Conservation (phyloP, 73 alveolate species). For the Urostyla sp. region DNA sequence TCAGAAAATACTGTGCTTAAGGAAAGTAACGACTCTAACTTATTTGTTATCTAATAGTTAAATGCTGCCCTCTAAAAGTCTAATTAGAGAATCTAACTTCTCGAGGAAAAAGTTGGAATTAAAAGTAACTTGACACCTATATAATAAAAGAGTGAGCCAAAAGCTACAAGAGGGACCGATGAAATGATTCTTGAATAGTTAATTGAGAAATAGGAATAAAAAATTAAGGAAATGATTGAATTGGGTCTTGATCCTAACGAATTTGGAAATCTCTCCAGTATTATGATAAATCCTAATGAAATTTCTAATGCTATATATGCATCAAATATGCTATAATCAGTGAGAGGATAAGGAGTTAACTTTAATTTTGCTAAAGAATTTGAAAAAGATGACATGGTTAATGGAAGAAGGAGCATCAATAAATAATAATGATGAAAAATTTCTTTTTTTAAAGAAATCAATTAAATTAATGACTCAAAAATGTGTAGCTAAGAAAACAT, state of each 20-base stretch:
- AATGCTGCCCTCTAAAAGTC: constrained; percentile 33
- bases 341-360: background rate
- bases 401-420: background rate
- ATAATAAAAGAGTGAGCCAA: background rate
- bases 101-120: constrained; percentile 50
- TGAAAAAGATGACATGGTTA: constrained; percentile 3
- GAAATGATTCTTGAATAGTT: constrained; percentile 23
- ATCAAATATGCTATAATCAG: background rate
- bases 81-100: constrained; percentile 30
- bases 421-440: background rate
- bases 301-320: constrained; percentile 54
- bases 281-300: constrained; percentile 57
- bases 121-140: background rate
- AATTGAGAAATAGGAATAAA: background rate
- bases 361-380: constrained; percentile 42
- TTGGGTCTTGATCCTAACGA: constrained; percentile 22
- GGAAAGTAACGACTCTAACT: constrained; percentile 52
- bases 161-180: constrained; percentile 10
- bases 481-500: too few relatives aligned
- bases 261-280: constrained; percentile 52
- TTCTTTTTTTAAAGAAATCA: too few relatives aligned
- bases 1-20: constrained; percentile 45
- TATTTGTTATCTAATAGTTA: background rate
- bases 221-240: background rate
- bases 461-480: too few relatives aligned